Conservation (phyloP, 1,284 basidiomycete species). For the Leccinum fuscescens region DNA sequence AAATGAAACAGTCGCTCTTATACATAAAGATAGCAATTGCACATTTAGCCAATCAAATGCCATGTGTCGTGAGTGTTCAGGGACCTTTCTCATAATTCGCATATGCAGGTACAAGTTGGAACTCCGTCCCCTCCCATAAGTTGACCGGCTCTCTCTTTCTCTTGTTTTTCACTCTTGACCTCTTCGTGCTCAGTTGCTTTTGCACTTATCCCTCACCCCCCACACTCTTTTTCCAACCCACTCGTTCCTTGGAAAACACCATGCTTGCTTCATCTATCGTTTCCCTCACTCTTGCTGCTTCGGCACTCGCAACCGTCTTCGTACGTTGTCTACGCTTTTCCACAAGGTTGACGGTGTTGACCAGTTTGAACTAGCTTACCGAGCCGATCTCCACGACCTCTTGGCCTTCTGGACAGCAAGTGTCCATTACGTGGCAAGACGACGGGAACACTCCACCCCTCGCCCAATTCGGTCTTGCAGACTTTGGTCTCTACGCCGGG, state of each 20-base stretch:
- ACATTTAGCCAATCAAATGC: background rate
- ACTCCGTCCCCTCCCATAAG: slow-evolving; percentile 28
- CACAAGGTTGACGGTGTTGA: slow-evolving; percentile 3
- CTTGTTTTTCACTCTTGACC: background rate
- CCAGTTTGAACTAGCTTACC: slow-evolving; percentile 48
- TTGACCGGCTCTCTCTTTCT: background rate
- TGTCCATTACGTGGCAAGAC: slow-evolving; percentile 71
- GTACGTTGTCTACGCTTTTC: slow-evolving; percentile 41
- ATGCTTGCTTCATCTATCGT: slow-evolving; percentile 55
- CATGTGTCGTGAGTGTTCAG: background rate
- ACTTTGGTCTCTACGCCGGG: slow-evolving; percentile 70
- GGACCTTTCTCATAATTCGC: background rate
- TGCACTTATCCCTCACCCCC: slow-evolving; percentile 12
- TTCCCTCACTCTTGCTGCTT: slow-evolving; percentile 52
- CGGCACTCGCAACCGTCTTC: slow-evolving; percentile 56
- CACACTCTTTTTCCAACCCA: slow-evolving; percentile 14
- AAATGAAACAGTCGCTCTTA: background rate
- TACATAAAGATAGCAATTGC: background rate
- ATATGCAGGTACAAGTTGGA: background rate
- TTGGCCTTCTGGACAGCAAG: slow-evolving; percentile 57
- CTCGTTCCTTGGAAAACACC: slow-evolving; percentile 20
- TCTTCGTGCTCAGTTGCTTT: background rate
- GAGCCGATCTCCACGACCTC: slow-evolving; percentile 51
- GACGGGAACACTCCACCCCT: slow-evolving; percentile 55
- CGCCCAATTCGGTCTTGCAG: slow-evolving; percentile 55